These are phyloP conservation scores for Urostyla sp. DNA, from an alignment of 73 alveolate genomes.

Conservation along the genomic window DNA sequence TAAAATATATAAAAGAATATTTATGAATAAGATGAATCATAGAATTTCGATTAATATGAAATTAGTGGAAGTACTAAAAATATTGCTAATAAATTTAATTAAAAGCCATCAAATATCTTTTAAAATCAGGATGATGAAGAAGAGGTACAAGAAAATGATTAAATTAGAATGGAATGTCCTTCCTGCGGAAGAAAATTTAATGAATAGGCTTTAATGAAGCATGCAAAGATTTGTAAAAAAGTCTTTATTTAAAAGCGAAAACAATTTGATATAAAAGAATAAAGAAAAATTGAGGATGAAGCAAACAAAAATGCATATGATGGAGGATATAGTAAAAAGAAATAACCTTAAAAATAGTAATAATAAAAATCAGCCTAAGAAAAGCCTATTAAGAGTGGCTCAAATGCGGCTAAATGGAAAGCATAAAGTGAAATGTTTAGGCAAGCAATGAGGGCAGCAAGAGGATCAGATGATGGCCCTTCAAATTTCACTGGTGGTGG, in stretches of 20 bases:
- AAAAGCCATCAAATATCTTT: not conserved
- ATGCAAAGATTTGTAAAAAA: slow-evolving; percentile 79
- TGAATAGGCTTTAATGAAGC: slow-evolving; percentile 68
- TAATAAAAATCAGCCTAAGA: not conserved
- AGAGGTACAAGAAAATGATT: slow-evolving; percentile 8
- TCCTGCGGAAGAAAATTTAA: slow-evolving; percentile 79
- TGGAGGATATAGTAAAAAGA: not conserved
- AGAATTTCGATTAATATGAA: not conserved
- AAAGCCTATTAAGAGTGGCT: slow-evolving; percentile 2
- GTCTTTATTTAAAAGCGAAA: slow-evolving; percentile 81
- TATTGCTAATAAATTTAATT: not conserved
- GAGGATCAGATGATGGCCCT: slow-evolving; percentile 42
- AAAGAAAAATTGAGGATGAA: slow-evolving; percentile 26
- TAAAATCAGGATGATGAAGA: slow-evolving; percentile 20
- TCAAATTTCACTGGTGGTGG: slow-evolving; percentile 13
- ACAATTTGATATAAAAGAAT: slow-evolving; percentile 66
- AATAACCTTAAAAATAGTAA: not conserved
- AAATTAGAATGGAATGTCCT: slow-evolving; percentile 30
- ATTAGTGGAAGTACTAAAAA: not conserved
- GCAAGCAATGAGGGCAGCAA: slow-evolving; percentile 75
- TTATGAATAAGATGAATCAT: not conserved
- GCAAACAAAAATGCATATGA: no score
- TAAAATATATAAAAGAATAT: not conserved
- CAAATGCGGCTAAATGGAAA: slow-evolving; percentile 65
- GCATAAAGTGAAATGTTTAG: slow-evolving; percentile 71